Base-by-base conservation (phyloP, 1,284 basidiomycete genomes). In the Irpex sp. region DNA sequence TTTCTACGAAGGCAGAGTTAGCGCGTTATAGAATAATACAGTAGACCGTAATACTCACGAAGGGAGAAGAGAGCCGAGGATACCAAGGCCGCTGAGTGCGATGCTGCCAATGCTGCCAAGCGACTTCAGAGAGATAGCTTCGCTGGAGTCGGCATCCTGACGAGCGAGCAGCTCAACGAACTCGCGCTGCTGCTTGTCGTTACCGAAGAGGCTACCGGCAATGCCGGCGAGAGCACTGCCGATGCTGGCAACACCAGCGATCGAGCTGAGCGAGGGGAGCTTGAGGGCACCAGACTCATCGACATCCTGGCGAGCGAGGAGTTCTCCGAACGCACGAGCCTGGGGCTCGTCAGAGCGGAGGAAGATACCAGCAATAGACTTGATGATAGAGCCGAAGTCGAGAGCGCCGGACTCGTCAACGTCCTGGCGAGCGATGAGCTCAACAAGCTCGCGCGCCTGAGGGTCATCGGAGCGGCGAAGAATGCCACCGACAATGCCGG, bases 111-210 rank as follows among this genome's bases (percentile, higher is more conserved):
- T 51, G 19, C 36, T 40, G 31, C 13, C 48, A 11, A 38, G 31
- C 37, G 54, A 26, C 21, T 17, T 13, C 34, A 62, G 19, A 44
- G 38, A 47, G 26, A 61, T 51, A 7, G 60, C 60, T 5, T 40
- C 60, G 38, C 60, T 55, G 36, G 9, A 26, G n/a, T 60, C 59
- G 38, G 47, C 26, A 7, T 57, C 52, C 6, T 19, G 37, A 19
- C 60, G 60, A 26, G 36, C 54, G 9, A 57, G 38, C 21, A 47
- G 21, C 26, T 57, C 21, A 15, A 37, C 7, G 31, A 57, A 40
- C 9, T 62, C 61, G 48, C 59, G 59, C 5, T 40, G 52, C 11
- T 56, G 60, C 51, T 26, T 56, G 13, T 54, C 11, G 51, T 17
- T 52, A 19, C 34, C 19, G 36, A 44, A 44, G 15, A 44, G 40